Base-by-base conservation (phyloP, 208 protist genomes). In the Crithidia expoeki region DNA sequence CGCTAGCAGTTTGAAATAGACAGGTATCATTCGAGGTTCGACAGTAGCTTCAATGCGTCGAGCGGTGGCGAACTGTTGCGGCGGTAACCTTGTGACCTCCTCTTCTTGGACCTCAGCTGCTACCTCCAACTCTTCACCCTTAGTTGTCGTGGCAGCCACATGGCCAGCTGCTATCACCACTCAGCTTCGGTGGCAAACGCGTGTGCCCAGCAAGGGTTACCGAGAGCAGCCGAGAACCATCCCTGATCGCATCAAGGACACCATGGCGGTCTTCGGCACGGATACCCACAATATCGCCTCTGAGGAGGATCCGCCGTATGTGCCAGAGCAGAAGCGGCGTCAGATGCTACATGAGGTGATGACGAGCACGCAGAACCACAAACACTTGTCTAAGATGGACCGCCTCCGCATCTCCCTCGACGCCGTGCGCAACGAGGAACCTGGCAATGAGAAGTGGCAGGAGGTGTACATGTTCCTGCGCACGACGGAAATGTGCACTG, bases 391-490 rank as follows among this genome's bases (percentile, higher is more conserved):
- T 16, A 96, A 93, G 69, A 21, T 94, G 77, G 92, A 96, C 71
- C 81, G 92, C 28, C 68, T 96, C 28, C 83, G 89, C 30, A 74
- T 65, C 12, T 73, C 86, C 25, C 80, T 96, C 4, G 88, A 94
- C 58, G 53, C 69, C 44, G 86, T 92, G 47, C 83, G 85, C 59
- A 86, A 91, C 61, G 77, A 81, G 28, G 69, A 69, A 4, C 61
- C 80, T 19, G 79, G 68, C 25, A 47, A 86, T 64, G 81, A 81
- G 30, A 79, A 64, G 46, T 96, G 92, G 92, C 76, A 82, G 42
- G 89, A 94, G 61, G 86, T 93, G 32, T 95, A 95, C 65, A 71
- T 94, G 34, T 95, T 95, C 72, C 74, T 95, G 60, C 92, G 92
- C 63, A 96, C 89, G 17, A 93, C 89, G 30, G 89, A 96, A 76